Base-by-base conservation (phyloP, 768 basidiomycete genomes). In the Leccinum truebloodii region DNA sequence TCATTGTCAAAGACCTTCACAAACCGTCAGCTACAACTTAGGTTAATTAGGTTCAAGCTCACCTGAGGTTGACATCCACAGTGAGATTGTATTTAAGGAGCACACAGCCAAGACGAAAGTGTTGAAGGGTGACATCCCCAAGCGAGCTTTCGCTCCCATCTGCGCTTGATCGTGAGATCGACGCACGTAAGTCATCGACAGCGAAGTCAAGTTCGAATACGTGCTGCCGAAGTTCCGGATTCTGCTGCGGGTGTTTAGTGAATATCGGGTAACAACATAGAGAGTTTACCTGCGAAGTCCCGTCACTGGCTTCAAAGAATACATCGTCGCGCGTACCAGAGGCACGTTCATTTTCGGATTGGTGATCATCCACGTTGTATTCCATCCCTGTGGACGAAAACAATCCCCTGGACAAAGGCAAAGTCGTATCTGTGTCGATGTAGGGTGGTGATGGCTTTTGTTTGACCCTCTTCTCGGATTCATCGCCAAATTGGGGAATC, bases 141-240 rank as follows among this genome's bases (percentile, higher is more conserved):
- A 99, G 77, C 4, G 81, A 81, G 49, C 80, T 86, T 65, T 99
- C 97, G 6, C 76, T 69, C 14, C 82, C 85, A 44, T 88, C 81
- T 5, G 76, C 60, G 32, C 76, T 78, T 3, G 89, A 86, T 65
- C 89, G 93, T 65, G 84, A 93, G 41, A 99, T 77, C 3, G 88
- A 85, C 0, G 88, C 92, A 52, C 90, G 81, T 13, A 99, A 79
- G 54, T 84, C 83, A 55, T 94, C 90, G 39, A 98, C 97, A 34
- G 86, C 80, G 77, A 99, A 98, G 58, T 88, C 80, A 61, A 98
- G 77, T 72, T 97, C 90, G 63, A 98, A 92, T 1, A 85, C 80
- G 60, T 83, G 83, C 66, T 86, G 86, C 53, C 76, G 77, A 32
- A 81, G 62, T 57, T 80, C 78, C 26, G 72, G 71, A 54, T 66